Conservation (phyloP, 1,139 yeast genomes). For the Blastobotrys buckinghamii region DNA sequence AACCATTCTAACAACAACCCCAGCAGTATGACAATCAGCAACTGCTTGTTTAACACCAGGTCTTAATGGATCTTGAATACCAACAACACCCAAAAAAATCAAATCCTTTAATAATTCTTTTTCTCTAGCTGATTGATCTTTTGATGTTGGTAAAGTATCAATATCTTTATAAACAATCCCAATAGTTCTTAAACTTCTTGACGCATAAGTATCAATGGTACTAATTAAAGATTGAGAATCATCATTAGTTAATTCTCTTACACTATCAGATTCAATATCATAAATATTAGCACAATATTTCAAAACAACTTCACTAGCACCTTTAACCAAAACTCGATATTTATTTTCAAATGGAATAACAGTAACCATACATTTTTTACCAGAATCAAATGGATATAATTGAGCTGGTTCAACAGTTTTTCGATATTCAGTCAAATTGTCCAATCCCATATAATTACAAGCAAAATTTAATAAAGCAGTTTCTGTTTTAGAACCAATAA, state of each 20-base stretch:
- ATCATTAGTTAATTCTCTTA: conserved; percentile 33
- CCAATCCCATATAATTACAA: conserved; percentile 46
- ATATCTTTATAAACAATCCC: conserved; percentile 77
- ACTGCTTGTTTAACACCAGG: conserved; percentile 90
- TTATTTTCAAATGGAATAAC: conserved; percentile 42
- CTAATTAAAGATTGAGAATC: conserved; percentile 32
- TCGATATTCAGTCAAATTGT: conserved; percentile 38
- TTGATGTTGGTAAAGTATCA: conserved; percentile 20
- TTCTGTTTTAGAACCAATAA: conserved; percentile 90
- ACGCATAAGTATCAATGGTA: conserved; percentile 62
- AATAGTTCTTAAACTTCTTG: conserved; percentile 76
- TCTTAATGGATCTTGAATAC: conserved; percentile 92
- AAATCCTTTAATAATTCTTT: conserved; percentile 23
- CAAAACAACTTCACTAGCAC: conserved; percentile 89
- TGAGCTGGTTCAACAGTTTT: conserved; percentile 48
- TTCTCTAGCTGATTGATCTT: conserved; percentile 19
- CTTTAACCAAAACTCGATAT: conserved; percentile 70
- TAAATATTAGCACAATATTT: conserved; percentile 42
- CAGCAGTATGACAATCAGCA: conserved; percentile 76
- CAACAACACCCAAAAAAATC: conserved; percentile 58
- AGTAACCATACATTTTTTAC: conserved; percentile 88
- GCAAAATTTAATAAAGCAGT: conserved; percentile 78
- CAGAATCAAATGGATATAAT: conserved; percentile 84
- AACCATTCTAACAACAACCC: conserved; percentile 94
- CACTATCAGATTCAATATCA: conserved; percentile 28